phyloP scores from a whole-genome alignment of 2,329 filamentous ascomycete genomes.

The Colletotrichum gloeosporioides region DNA sequence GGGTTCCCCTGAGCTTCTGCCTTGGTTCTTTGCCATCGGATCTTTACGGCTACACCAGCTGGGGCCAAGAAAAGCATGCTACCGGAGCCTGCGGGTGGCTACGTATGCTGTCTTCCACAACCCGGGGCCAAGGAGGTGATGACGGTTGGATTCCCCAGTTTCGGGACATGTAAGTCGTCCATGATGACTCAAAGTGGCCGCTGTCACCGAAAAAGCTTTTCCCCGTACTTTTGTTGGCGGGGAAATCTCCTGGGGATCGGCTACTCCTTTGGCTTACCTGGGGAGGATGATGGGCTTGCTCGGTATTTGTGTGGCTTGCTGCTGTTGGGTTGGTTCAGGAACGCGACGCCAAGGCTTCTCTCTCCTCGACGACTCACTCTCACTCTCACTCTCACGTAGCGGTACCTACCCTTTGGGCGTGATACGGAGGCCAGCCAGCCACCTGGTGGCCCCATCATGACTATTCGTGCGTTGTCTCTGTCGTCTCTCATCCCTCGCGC shows the following conservation, averaged over 20 bases:
- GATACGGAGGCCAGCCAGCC: not conserved
- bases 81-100: conserved; percentile 8
- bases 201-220: not conserved
- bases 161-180: not conserved
- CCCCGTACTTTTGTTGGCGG: conserved; percentile 1
- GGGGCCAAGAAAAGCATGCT: not conserved
- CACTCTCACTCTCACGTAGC: not conserved
- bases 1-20: not conserved
- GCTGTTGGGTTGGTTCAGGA: conserved; percentile 16
- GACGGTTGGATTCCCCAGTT: not conserved
- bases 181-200: conserved; percentile 1
- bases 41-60: not conserved
- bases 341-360: not conserved
- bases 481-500: not conserved
- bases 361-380: not conserved
- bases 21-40: not conserved
- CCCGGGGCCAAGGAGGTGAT: not conserved
- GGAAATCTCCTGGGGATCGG: not conserved
- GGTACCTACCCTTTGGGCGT: not conserved
- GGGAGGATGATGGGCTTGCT: not conserved
- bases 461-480: not conserved
- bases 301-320: conserved; percentile 18
- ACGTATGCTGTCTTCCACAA: not conserved
- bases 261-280: not conserved
- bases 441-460: not conserved